Base-by-base conservation (phyloP, 2,329 filamentous ascomycete species). In the Zymoseptoria passerinii region DNA sequence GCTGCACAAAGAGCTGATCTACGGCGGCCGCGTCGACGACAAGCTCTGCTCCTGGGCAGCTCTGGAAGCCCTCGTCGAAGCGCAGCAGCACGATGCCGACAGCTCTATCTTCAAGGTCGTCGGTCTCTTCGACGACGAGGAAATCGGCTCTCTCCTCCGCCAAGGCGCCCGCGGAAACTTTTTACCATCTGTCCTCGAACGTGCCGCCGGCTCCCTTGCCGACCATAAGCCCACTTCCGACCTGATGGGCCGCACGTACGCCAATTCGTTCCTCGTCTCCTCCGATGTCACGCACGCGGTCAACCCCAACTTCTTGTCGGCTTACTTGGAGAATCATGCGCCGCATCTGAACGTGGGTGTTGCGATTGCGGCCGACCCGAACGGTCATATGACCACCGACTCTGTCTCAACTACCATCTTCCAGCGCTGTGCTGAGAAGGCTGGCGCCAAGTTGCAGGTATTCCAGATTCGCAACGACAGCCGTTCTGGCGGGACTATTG, bases 391-490 rank as follows among this genome's bases (percentile, higher is more conserved):
- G 89, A 96, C 92, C 3, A 96, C 92, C 2, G 92, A 97, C 71
- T 85, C 87, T 57, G 84, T 96, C 18, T 94, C 89, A 9, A 89
- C 89, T 3, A 85, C 90, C 4, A 83, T 97, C 60, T 77, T 97
- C 40, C 83, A 87, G 65, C 83, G 89, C 27, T 83, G 95, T 48
- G 92, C 90, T 7, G 85, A 91, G 65, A 85, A 89, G 59, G 82
- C 80, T 61, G 89, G 79, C 54, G 84, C 83, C 58, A 83, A 81
- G 52, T 80, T 95, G 56, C 94, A 97, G 75, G 79, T 88, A 5
- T 97, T 97, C 80, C 91, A 95, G 80, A 97, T 97, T 72, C 80
- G 94, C 58, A 99, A 97, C 71, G 94, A 97, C 74, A 87, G 83
- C 8, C 80, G 92, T 56, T 90, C 85, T 69, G 94, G 94, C 28